Base-by-base conservation (phyloP, 768 basidiomycete genomes). In the Gloeophyllum trabeum region DNA sequence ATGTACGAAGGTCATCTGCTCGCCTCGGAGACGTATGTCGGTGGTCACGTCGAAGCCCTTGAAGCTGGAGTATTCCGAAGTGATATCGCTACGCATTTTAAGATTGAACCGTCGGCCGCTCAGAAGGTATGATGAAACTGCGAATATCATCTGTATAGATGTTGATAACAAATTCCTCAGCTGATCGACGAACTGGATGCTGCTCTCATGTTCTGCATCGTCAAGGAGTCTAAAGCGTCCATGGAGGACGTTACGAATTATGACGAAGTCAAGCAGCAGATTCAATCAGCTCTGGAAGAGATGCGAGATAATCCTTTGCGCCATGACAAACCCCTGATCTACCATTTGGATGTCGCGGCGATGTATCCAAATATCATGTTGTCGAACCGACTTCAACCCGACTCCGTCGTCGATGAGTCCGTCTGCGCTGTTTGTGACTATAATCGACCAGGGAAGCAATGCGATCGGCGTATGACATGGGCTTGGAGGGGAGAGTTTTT, bases 281-380 rank as follows among this genome's bases (percentile, higher is more conserved):
- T 99, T 43, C 72, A 71, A 47, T 56, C 67, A 0, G 79, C 82
- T 36, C 78, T 99, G 22, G 91, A 94, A 56, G 57, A 79, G 48
- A 83, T 98, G 71, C 89, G 90, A 21, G 92, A 98, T 63, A 79
- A 84, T 45, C 94, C 96, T 0, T 74, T 79, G 42, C 87, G 94
- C 12, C 68, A 70, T 34, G 93, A 98, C 65, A 86, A 80, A 10
- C 96, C 96, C 0, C 77, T 98, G 48, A 98, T 99, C 55, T 99
- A 99, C 62, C 96, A 99, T 61, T 63, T 98, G 54, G 96, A 99
- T 54, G 96, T 99, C 48, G 96, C 96, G 2, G 96, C 96, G 48
- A 99, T 99, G 96, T 98, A 99, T 59, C 96, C 96, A 43, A 99
- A 98, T 61, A 98, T 99, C 76, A 99, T 99, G 96, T 81, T 99